phyloP scores from a whole-genome alignment of 768 basidiomycete genomes.

The Amanita exitialis region DNA sequence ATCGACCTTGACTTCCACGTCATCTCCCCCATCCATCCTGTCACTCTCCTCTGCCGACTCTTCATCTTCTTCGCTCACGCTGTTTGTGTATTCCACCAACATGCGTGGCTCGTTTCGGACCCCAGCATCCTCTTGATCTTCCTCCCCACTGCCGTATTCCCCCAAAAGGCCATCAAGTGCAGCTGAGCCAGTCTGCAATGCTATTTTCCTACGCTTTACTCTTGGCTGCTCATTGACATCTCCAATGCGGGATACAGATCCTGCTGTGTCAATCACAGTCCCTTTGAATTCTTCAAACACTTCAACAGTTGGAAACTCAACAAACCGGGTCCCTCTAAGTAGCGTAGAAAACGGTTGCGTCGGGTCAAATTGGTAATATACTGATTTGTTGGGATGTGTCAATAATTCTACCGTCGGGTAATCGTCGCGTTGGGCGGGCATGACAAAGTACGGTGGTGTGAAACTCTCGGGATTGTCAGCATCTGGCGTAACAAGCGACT shows the following conservation, averaged over 20 bases:
- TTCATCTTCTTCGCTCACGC: slow-evolving; percentile 19
- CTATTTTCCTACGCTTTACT: slow-evolving; percentile 49
- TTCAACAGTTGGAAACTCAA: slow-evolving; percentile 81
- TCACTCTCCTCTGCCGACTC: neutral
- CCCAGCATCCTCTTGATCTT: slow-evolving; percentile 17
- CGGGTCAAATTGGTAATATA: slow-evolving; percentile 52
- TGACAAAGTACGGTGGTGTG: slow-evolving; percentile 47
- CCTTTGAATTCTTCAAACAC: slow-evolving; percentile 65
- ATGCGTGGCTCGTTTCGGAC: slow-evolving; percentile 22
- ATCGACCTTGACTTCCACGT: slow-evolving; percentile 21
- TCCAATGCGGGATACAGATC: slow-evolving; percentile 25
- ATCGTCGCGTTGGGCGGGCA: slow-evolving; percentile 34
- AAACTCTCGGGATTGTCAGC: slow-evolving; percentile 48
- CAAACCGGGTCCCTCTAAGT: slow-evolving; percentile 55
- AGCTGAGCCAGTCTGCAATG: slow-evolving; percentile 33
- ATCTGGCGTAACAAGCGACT: slow-evolving; percentile 39
- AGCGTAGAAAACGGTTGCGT: slow-evolving; percentile 31
- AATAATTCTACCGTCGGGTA: slow-evolving; percentile 12
- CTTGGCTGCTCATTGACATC: slow-evolving; percentile 20
- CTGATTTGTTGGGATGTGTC: slow-evolving; percentile 17
- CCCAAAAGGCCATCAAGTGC: slow-evolving; percentile 49
- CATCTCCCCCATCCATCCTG: slow-evolving; percentile 11
- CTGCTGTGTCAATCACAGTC: slow-evolving; percentile 45
- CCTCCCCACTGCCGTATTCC: slow-evolving; percentile 48
- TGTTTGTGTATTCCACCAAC: slow-evolving; percentile 32